These are phyloP conservation scores for Raphanus raphanistrum DNA, from an alignment of 345 rosid genomes.

Conservation along the genomic window DNA sequence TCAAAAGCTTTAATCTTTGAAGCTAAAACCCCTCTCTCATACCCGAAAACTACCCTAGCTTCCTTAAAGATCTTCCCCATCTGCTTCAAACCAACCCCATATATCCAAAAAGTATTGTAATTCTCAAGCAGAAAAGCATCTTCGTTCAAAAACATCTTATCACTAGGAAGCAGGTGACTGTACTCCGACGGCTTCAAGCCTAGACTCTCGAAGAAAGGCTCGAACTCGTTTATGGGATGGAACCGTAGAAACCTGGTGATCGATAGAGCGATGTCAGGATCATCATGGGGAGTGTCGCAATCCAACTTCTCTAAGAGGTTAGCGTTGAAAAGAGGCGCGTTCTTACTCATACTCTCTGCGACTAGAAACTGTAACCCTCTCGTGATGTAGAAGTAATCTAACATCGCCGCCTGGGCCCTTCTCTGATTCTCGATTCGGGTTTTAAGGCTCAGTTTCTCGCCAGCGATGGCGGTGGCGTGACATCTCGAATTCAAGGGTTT, in stretches of 20 bases:
- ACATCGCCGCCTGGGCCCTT: conserved; percentile 57
- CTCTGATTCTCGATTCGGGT: background rate
- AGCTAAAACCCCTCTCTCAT: conserved; percentile 49
- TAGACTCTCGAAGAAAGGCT: conserved; percentile 73
- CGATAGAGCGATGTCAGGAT: conserved; percentile 38
- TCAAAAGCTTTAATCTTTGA: conserved; percentile 60
- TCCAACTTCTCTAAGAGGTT: conserved; percentile 42
- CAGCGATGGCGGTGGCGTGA: conserved; percentile 3
- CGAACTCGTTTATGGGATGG: conserved; percentile 77
- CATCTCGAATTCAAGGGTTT: background rate
- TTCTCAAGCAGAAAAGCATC: conserved; percentile 60
- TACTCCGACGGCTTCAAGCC: conserved; percentile 58
- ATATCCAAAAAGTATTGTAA: conserved; percentile 56
- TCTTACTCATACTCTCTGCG: conserved; percentile 65
- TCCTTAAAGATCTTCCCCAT: conserved; percentile 60
- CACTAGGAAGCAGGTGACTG: conserved; percentile 46
- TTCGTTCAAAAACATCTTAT: conserved; percentile 58
- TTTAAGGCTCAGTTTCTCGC: conserved; percentile 1
- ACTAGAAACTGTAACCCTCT: conserved; percentile 54
- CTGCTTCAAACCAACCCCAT: conserved; percentile 52
- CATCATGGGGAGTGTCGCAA: conserved; percentile 35
- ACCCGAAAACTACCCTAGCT: conserved; percentile 53
- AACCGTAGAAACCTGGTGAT: conserved; percentile 55
- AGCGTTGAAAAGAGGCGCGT: conserved; percentile 55
- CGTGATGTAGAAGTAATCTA: conserved; percentile 63